Conservation (phyloP, 768 basidiomycete species). For the Hypholoma sublateritium region DNA sequence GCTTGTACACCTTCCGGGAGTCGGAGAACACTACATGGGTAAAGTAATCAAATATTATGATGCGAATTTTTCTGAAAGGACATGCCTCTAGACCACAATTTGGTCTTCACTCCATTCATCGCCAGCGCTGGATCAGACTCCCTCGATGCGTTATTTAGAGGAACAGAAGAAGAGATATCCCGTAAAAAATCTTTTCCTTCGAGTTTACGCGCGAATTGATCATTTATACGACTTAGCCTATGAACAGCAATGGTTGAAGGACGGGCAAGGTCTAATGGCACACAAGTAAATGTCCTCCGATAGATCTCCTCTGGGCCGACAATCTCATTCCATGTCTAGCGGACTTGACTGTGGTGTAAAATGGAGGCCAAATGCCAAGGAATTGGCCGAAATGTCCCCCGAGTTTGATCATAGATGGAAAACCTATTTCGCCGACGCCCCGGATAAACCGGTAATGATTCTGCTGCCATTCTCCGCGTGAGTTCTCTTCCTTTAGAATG, state of each 20-base stretch:
- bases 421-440: conserved; percentile 45
- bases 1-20: conserved; percentile 67
- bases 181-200: conserved; percentile 28
- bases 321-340: conserved; percentile 25
- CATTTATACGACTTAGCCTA: conserved; percentile 10
- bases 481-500: conserved; percentile 6
- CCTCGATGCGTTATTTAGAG: conserved; percentile 47
- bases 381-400: conserved; percentile 49
- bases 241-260: conserved; percentile 30
- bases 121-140: conserved; percentile 47
- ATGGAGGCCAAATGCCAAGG: conserved; percentile 48
- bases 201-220: neutral
- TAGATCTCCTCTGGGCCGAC: too few species aligned
- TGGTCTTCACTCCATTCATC: conserved; percentile 38
- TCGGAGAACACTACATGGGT: conserved; percentile 72
- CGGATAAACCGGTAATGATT: conserved; percentile 57
- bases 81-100: conserved; percentile 37
- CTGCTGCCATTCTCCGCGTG: conserved; percentile 42
- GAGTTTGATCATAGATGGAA: conserved; percentile 52
- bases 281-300: conserved; percentile 43
- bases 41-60: neutral
- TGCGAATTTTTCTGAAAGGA: neutral
- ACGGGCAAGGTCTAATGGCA: conserved; percentile 49
- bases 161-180: conserved; percentile 35
- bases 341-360: conserved; percentile 57